phyloP scores from a whole-genome alignment of 2,329 filamentous ascomycete genomes.

The Xylaria sp. region DNA sequence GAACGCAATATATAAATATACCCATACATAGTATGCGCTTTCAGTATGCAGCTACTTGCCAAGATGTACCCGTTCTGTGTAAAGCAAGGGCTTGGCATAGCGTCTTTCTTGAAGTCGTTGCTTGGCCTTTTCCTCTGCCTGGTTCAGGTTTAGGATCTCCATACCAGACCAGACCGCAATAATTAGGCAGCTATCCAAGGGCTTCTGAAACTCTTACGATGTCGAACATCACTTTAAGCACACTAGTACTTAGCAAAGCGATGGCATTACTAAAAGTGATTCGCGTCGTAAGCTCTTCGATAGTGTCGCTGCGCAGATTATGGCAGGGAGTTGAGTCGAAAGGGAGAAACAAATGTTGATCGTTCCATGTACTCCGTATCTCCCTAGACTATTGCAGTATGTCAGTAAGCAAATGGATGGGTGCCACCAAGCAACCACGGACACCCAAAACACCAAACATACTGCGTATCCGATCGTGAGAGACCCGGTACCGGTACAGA shows the following conservation, averaged over 20 bases:
- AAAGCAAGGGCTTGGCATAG: background rate
- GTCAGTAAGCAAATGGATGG: background rate
- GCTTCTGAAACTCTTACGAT: conserved; percentile 6
- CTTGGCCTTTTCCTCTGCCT: conserved; percentile 12
- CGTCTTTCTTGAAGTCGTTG: background rate
- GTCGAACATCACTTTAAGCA: background rate
- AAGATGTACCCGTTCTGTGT: background rate
- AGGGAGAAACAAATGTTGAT: conserved; percentile 2
- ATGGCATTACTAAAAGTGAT: background rate
- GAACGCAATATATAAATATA: background rate
- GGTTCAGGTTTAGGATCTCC: conserved; percentile 5
- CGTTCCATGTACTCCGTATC: background rate
- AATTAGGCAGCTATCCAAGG: conserved; percentile 15
- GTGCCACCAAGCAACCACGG: background rate
- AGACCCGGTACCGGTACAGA: background rate
- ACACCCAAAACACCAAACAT: background rate
- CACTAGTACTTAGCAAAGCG: background rate
- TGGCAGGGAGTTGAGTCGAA: conserved; percentile 6
- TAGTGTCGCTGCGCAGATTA: conserved; percentile 6
- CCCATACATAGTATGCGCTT: no score
- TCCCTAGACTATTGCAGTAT: background rate
- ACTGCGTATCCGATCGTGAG: background rate
- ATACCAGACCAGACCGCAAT: conserved; percentile 14
- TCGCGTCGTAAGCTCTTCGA: conserved; percentile 20
- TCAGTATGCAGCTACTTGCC: background rate